Evolutionary conservation across 2,329 filamentous ascomycete species (phyloP).

Genomic region (Colletotrichum orbiculare): DNA sequence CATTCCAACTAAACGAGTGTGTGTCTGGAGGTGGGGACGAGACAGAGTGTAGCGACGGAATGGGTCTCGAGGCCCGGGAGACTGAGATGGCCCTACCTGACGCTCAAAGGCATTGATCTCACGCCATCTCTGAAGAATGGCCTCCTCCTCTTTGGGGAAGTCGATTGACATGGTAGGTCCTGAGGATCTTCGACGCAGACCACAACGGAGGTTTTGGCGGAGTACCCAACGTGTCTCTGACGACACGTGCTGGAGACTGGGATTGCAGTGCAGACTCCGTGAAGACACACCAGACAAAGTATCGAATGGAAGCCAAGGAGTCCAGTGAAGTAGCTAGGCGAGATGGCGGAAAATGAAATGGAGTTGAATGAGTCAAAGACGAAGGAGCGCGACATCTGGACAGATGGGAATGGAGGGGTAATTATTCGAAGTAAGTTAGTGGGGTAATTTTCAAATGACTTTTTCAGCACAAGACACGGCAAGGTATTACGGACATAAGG

Average conservation of each 20-base stretch:
- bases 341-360: slow-evolving; percentile 1
- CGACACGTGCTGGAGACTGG: no score
- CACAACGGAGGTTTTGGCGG: slow-evolving; percentile 24
- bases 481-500: no score
- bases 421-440: slow-evolving; percentile 32
- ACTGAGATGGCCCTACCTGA: slow-evolving; percentile 64
- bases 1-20: no score
- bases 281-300: not conserved
- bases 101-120: slow-evolving; percentile 92
- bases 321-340: slow-evolving; percentile 9
- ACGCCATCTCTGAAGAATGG: slow-evolving; percentile 85
- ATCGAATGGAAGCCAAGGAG: not conserved
- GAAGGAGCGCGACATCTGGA: no score
- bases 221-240: no score
- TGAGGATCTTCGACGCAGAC: no score
- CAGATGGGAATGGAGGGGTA: slow-evolving; percentile 26
- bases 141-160: slow-evolving; percentile 92
- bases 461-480: not conserved
- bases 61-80: not conserved
- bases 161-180: slow-evolving; percentile 78
- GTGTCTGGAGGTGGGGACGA: not conserved
- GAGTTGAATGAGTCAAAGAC: not conserved
- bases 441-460: slow-evolving; percentile 35
- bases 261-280: not conserved
- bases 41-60: not conserved